Base-by-base conservation (phyloP, 352 stramenopile genomes). In the Globisporangium abappressorium region DNA sequence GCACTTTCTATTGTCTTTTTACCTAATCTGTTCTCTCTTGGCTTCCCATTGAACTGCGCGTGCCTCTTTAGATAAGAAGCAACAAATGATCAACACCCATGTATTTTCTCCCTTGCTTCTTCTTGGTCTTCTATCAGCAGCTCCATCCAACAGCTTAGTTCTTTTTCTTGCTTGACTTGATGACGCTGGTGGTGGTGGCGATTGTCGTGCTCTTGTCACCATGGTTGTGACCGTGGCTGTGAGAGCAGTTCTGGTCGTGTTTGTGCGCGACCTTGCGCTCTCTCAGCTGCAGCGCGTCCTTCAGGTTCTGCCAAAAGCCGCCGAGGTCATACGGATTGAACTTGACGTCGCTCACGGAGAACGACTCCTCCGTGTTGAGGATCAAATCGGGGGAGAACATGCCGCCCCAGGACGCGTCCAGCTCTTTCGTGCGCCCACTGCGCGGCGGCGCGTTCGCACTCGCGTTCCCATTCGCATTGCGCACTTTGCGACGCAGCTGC, bases 371-470 rank as follows among this genome's bases (percentile, higher is more conserved):
- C 0, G 80, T 91, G 73, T 93, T 92, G 62, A 91, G 76, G 64
- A 93, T 91, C 20, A 73, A 71, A 51, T 94, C 85, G 0, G 83
- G 73, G 2, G 81, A 82, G 66, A 91, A 92, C 34, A 92, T 66
- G 3, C 85, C 87, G 22, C 87, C 87, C 87, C 87, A 95, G 1
- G 87, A 89, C 34, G 83, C 54, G 60, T 95, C 87, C 49, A 95
- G 63, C 2, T 68, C 55, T 64, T 90, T 90, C 66, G 85, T 89
- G 34, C 74, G 72, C 65, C 80, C 74, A 1, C 65, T 70, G 22
- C 71, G 75, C 12, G 76, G 72, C 22, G 69, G 14, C 41, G 15
- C 30, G 30, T 33, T 33, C 30, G 30, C 14, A 47, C 5, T 47
- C 41, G 41, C 41, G 7, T 47, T 47, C 5, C 14, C 55, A 14